phyloP scores from a whole-genome alignment of 305 asterid genomes.

The Fraxinus greggii region DNA sequence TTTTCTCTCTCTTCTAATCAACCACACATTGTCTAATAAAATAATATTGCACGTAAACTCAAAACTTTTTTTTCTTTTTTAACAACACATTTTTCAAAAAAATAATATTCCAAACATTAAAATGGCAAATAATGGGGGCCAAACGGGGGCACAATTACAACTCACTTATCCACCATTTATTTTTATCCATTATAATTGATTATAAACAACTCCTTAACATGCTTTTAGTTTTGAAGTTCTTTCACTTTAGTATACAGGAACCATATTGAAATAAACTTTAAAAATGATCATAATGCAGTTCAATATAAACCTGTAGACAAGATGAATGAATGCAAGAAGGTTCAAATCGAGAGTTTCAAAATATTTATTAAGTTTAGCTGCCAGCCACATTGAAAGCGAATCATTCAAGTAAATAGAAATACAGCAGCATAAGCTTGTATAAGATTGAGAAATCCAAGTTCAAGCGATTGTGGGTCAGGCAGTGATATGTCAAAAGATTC shows the following conservation, averaged over 20 bases:
- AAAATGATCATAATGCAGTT: background rate
- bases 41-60: no score
- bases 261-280: slow-evolving; percentile 1
- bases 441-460: background rate
- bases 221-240: background rate
- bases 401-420: background rate
- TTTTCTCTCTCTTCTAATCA: no score
- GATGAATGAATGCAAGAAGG: background rate
- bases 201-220: background rate
- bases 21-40: no score
- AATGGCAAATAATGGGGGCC: no score
- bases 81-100: no score
- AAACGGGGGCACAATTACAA: background rate
- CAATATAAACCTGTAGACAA: background rate
- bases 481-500: background rate
- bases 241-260: background rate
- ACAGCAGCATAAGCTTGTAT: background rate
- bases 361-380: background rate
- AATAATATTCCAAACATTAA: no score
- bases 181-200: background rate
- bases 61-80: no score
- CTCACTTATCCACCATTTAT: background rate
- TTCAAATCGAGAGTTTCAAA: background rate
- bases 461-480: background rate
- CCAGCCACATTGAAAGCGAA: background rate